These are phyloP conservation scores for Pyrenula aspistea DNA, from an alignment of 495 filamentous ascomycete genomes.

Conservation along the genomic window DNA sequence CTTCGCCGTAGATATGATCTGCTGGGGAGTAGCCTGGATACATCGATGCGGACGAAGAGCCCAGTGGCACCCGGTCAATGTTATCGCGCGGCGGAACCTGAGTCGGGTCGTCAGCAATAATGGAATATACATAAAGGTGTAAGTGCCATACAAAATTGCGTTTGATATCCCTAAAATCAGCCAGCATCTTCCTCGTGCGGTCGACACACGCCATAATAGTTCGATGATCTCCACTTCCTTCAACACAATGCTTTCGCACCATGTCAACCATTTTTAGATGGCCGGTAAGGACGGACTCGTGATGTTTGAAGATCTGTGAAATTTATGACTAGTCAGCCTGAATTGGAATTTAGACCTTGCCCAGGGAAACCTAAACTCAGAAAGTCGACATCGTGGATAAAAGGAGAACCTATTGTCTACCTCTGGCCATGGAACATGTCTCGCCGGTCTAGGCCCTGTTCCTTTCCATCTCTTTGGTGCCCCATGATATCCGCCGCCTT, in stretches of 20 bases:
- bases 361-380: too few relatives aligned
- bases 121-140: too few relatives aligned
- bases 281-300: conserved; percentile 19
- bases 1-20: conserved; percentile 14
- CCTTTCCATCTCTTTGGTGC: conserved; percentile 13
- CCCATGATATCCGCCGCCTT: conserved; percentile 12
- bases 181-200: conserved; percentile 14
- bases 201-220: conserved; percentile 12
- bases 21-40: conserved; percentile 17
- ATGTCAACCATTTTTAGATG: conserved; percentile 21
- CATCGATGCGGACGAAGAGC: conserved; percentile 18
- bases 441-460: conserved; percentile 12
- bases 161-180: conserved; percentile 7
- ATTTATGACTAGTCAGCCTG: too few relatives aligned
- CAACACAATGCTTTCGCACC: conserved; percentile 16
- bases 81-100: conserved; percentile 11
- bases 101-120: too few relatives aligned
- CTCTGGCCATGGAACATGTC: conserved; percentile 14
- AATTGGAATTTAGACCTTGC: too few relatives aligned
- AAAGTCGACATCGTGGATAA: too few relatives aligned
- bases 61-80: conserved; percentile 13
- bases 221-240: conserved; percentile 10
- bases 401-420: conserved; percentile 4
- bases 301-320: conserved; percentile 17
- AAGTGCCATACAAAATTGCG: conserved; percentile 11